Percentiles rank a stretch among this genome's conserved stretches.
phyloP scores from a whole-genome alignment of 2,329 filamentous ascomycete species.

The Escovopsis sp. region DNA sequence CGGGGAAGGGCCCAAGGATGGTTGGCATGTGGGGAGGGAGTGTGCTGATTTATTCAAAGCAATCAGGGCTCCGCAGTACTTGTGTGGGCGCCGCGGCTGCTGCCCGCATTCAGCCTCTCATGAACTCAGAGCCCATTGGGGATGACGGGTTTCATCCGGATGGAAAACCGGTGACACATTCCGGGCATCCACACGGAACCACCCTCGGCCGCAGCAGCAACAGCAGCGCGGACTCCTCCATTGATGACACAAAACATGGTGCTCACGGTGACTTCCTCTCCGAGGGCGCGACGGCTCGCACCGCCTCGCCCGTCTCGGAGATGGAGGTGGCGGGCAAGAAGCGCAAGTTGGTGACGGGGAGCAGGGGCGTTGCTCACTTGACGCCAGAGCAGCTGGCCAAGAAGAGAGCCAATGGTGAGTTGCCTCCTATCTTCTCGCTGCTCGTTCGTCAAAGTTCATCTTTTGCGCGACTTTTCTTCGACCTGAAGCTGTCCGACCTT shows the following conservation, averaged over 20 bases:
- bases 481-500: no score
- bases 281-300: conserved; percentile 1
- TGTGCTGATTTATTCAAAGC: no score
- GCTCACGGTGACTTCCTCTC: neutral
- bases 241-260: neutral
- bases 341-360: conserved; percentile 28
- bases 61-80: no score
- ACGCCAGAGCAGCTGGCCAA: conserved; percentile 63
- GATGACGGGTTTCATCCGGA: conserved; percentile 3
- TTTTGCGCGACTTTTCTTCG: no score
- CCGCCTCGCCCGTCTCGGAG: conserved; percentile 1
- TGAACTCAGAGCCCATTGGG: conserved; percentile 2
- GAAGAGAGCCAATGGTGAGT: conserved; percentile 42
- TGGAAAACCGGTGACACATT: conserved; percentile 2
- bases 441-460: neutral
- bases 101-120: neutral
- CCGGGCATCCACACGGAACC: neutral
- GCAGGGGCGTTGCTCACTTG: conserved; percentile 43
- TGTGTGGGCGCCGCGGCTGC: no score
- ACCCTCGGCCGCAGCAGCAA: neutral
- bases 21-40: no score
- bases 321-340: conserved; percentile 15
- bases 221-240: conserved; percentile 2
- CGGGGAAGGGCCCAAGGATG: no score
- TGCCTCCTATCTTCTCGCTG: neutral